A percentile compares a stretch with the other conserved stretches of the same genome.
Conservation (phyloP, 2,329 filamentous ascomycete species). For the Calonectria pteridis region DNA sequence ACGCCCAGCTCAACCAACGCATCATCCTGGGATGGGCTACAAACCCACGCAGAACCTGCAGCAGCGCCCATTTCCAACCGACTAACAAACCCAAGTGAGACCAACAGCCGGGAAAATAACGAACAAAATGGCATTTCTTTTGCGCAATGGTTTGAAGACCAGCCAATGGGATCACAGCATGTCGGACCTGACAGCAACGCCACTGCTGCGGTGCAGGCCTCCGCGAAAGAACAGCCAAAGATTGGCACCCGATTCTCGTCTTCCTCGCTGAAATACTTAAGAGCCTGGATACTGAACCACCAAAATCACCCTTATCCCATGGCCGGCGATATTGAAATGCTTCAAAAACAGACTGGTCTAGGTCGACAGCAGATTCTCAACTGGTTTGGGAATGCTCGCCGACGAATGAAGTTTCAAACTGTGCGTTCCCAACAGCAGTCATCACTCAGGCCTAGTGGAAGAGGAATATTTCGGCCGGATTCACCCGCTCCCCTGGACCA, state of each 20-base stretch:
- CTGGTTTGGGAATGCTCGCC: slow-evolving; percentile 87
- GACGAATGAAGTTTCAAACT: slow-evolving; percentile 76
- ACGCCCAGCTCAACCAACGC: not conserved
- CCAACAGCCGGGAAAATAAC: not conserved
- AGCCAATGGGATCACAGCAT: not conserved
- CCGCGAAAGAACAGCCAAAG: slow-evolving; percentile 15
- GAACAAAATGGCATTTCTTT: not conserved
- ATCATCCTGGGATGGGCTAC: not conserved
- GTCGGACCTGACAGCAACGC: not conserved
- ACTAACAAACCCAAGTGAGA: not conserved
- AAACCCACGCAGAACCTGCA: not conserved
- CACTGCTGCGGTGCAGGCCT: not conserved
- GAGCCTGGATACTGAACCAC: slow-evolving; percentile 32
- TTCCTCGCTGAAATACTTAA: slow-evolving; percentile 32
- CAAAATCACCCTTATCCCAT: slow-evolving; percentile 81
- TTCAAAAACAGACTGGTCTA: slow-evolving; percentile 78
- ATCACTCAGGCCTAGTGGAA: not conserved
- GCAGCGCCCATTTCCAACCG: not conserved
- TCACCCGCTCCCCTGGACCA: slow-evolving; percentile 43
- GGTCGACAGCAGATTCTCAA: slow-evolving; percentile 84
- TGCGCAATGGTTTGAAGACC: not conserved
- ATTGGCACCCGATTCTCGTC: slow-evolving; percentile 39
- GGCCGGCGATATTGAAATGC: slow-evolving; percentile 82
- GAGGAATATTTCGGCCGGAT: slow-evolving; percentile 48
- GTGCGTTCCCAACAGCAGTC: slow-evolving; percentile 68